Conservation (phyloP, 1,284 basidiomycete species). For the Prillingera fragicola region DNA sequence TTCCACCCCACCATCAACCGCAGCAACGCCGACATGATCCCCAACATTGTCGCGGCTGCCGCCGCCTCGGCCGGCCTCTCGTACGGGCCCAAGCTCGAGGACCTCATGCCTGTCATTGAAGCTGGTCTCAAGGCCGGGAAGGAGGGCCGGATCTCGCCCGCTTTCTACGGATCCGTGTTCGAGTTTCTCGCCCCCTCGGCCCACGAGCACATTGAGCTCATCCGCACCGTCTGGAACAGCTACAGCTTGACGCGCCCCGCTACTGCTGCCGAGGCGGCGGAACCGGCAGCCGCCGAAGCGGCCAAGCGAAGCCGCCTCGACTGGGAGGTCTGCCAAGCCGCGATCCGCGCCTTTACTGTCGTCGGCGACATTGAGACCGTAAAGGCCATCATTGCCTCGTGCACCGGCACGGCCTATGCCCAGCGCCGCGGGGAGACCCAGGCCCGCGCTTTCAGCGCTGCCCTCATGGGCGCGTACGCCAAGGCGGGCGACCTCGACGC, state of each 20-base stretch:
- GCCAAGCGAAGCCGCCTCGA: too few relatives aligned
- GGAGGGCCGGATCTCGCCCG: neutral
- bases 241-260: too few relatives aligned
- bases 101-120: slow-evolving; percentile 1
- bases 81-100: neutral
- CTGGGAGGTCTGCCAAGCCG: slow-evolving; percentile 59
- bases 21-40: slow-evolving; percentile 3
- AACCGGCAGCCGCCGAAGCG: too few relatives aligned
- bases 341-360: slow-evolving; percentile 55
- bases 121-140: neutral
- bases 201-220: slow-evolving; percentile 2
- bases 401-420: neutral
- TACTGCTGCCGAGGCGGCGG: too few relatives aligned
- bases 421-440: neutral
- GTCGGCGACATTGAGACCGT: neutral
- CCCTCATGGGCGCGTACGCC: slow-evolving; percentile 65
- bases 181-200: slow-evolving; percentile 2
- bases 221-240: neutral
- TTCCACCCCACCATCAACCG: slow-evolving; percentile 53
- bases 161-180: neutral
- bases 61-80: slow-evolving; percentile 4
- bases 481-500: slow-evolving; percentile 57
- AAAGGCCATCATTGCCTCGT: neutral
- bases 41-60: slow-evolving; percentile 6
- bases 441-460: slow-evolving; percentile 44